Evolutionary conservation across 345 rosid genomes (phyloP).

Genomic region (rapeseed (Brassica napus)): Da-Ae NC_063444.1:33953501-33954000

Average conservation of each 20-base stretch:
- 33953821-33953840: conserved; percentile 21
- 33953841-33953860: conserved; percentile 19
- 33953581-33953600: conserved; percentile 30
- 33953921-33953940: conserved; percentile 33
- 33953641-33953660: conserved; percentile 30
- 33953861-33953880: conserved; percentile 27
- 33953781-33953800: conserved; percentile 15
- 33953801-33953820: conserved; percentile 29
- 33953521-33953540: too few species aligned
- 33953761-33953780: conserved; percentile 35
- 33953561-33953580: conserved; percentile 6
- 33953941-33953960: conserved; percentile 30
- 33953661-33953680: not conserved
- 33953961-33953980: conserved; percentile 34
- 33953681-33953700: conserved; percentile 17
- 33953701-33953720: conserved; percentile 42
- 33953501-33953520: too few species aligned
- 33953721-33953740: conserved; percentile 25
- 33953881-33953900: not conserved
- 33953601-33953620: conserved; percentile 24
- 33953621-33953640: conserved; percentile 19
- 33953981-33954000: conserved; percentile 31
- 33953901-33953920: conserved; percentile 30
- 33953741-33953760: conserved; percentile 29
- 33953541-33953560: not conserved